Evolutionary conservation across 2,329 filamentous ascomycete species (phyloP).

Genomic region (Aspergillus uvarum): DNA sequence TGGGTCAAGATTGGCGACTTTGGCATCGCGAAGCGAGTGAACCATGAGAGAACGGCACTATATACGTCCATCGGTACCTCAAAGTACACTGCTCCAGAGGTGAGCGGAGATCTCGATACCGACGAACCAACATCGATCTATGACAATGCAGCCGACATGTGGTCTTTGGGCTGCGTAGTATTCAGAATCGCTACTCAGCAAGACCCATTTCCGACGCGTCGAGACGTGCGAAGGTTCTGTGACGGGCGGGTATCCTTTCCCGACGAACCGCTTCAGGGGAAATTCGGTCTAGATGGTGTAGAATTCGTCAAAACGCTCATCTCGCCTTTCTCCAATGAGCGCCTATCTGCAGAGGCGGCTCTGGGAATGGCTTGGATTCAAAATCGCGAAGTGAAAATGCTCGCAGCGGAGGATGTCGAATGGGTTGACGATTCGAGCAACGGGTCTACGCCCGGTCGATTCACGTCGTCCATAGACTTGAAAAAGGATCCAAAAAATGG

Average conservation of each 20-base stretch:
- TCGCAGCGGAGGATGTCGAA: no score
- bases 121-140: neutral
- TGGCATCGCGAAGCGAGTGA: neutral
- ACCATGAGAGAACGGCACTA: neutral
- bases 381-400: no score
- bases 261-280: neutral
- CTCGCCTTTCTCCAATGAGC: neutral
- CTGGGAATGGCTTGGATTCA: neutral
- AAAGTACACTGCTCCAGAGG: neutral
- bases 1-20: slow-evolving; percentile 3
- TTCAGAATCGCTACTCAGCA: neutral
- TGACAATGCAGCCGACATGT: neutral
- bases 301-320: neutral
- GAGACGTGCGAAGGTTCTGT: neutral
- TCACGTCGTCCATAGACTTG: no score
- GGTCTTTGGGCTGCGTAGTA: neutral
- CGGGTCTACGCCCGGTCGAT: no score
- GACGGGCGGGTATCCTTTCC: neutral
- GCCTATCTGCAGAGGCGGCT: neutral
- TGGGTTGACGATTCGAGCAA: no score
- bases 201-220: neutral
- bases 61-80: neutral
- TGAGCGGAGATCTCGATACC: neutral
- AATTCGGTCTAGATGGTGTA: neutral
- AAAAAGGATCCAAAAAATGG: no score